phyloP scores from a whole-genome alignment of 441 rosid genomes.

The Biscutella laevigata region DNA sequence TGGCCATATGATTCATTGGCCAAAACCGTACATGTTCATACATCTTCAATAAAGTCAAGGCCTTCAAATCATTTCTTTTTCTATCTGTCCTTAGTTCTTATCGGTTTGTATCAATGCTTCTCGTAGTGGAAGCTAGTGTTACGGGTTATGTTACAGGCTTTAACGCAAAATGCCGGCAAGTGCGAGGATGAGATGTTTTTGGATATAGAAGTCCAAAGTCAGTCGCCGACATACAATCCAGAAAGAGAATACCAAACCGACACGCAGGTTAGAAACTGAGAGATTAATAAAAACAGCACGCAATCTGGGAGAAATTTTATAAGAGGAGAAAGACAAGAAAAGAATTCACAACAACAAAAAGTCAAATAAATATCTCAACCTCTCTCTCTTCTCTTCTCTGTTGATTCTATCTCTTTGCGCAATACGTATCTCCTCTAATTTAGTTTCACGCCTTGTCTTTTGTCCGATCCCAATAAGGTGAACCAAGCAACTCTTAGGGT shows the following conservation, averaged over 20 bases:
- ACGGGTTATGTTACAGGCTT: slow-evolving; percentile 33
- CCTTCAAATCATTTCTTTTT: neutral
- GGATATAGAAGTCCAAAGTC: too few species aligned
- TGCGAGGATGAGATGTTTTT: slow-evolving; percentile 12
- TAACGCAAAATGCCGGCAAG: slow-evolving; percentile 26
- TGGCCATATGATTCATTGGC: slow-evolving; percentile 13
- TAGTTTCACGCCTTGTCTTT: too few species aligned
- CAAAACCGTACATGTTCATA: slow-evolving; percentile 15
- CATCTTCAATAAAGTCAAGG: slow-evolving; percentile 17
- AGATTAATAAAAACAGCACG: slow-evolving; percentile 19
- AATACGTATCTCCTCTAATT: slow-evolving; percentile 13
- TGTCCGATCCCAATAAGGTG: slow-evolving; percentile 30
- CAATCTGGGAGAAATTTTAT: slow-evolving; percentile 6
- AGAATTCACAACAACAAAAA: slow-evolving; percentile 4
- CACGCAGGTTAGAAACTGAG: slow-evolving; percentile 15
- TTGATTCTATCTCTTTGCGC: slow-evolving; percentile 27
- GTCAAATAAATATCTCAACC: slow-evolving; percentile 19
- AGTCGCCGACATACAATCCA: slow-evolving; percentile 20
- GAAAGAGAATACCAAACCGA: slow-evolving; percentile 5
- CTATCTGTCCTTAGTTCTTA: neutral
- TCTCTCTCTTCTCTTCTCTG: slow-evolving; percentile 17
- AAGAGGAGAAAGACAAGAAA: neutral
- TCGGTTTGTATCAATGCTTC: slow-evolving; percentile 5
- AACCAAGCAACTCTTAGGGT: slow-evolving; percentile 4
- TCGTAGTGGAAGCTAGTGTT: neutral